Evolutionary conservation across 2,329 filamentous ascomycete genomes (phyloP).

Genomic region (Exophiala mesophila): DNA sequence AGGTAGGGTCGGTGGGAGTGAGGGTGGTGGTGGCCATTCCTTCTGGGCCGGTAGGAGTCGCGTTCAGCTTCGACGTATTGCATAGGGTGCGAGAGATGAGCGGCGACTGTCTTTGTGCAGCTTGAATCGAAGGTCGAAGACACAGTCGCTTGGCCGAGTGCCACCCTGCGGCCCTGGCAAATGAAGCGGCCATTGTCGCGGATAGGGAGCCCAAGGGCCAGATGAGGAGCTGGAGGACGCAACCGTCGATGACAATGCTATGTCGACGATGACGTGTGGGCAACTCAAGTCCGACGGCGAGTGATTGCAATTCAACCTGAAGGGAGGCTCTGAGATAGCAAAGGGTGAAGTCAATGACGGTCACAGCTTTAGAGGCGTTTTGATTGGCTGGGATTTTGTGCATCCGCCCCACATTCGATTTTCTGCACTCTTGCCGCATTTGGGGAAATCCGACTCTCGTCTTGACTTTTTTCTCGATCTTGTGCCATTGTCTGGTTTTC

Average conservation of each 20-base stretch:
- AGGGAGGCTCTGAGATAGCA: background rate
- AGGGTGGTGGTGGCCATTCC: slow-evolving; percentile 45
- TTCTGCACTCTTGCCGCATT: background rate
- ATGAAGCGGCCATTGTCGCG: slow-evolving; percentile 55
- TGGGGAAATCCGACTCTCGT: background rate
- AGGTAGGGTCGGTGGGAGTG: slow-evolving; percentile 54
- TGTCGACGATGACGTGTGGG: slow-evolving; percentile 11
- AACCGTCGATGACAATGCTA: slow-evolving; percentile 7
- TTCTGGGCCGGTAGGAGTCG: slow-evolving; percentile 37
- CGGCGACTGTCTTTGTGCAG: slow-evolving; percentile 15
- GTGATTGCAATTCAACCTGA: slow-evolving; percentile 2
- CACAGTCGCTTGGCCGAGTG: slow-evolving; percentile 57
- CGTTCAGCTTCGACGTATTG: slow-evolving; percentile 51
- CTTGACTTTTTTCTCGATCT: background rate
- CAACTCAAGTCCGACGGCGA: background rate
- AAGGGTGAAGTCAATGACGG: slow-evolving; percentile 11
- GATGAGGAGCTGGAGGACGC: slow-evolving; percentile 8
- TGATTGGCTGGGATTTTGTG: slow-evolving; percentile 8
- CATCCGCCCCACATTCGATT: slow-evolving; percentile 2
- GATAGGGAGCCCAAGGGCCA: slow-evolving; percentile 27
- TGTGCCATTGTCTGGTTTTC: background rate
- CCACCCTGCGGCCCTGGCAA: slow-evolving; percentile 54
- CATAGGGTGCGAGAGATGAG: slow-evolving; percentile 49
- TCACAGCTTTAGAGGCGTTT: background rate
- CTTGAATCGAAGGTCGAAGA: slow-evolving; percentile 46